Evolutionary conservation across 331 rosid species (phyloP).

Genomic region (Pyracantha coccinea): DNA sequence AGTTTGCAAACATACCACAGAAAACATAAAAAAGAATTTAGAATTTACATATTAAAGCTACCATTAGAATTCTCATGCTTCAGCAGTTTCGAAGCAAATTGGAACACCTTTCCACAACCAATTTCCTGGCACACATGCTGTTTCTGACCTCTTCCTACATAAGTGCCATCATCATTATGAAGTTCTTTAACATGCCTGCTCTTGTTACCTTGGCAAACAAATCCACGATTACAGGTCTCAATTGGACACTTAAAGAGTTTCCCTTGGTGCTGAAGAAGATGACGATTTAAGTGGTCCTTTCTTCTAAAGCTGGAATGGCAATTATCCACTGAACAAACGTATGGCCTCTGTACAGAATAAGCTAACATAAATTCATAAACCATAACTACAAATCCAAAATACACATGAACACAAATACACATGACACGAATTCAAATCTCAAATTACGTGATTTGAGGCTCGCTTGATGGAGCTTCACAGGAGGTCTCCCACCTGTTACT

Average conservation of each 20-base stretch:
- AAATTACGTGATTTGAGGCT: slow-evolving; percentile 71
- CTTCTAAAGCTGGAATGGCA: slow-evolving; percentile 71
- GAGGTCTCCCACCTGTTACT: slow-evolving; percentile 99
- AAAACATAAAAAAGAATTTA: background rate
- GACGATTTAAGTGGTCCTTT: slow-evolving; percentile 88
- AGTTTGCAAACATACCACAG: background rate
- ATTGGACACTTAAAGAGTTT: slow-evolving; percentile 53
- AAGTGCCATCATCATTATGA: slow-evolving; percentile 32
- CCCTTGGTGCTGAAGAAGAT: slow-evolving; percentile 62
- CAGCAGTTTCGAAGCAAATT: slow-evolving; percentile 42
- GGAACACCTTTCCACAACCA: slow-evolving; percentile 77
- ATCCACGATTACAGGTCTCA: slow-evolving; percentile 45
- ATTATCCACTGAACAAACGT: slow-evolving; percentile 44
- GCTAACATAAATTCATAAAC: background rate
- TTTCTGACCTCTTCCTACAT: slow-evolving; percentile 21
- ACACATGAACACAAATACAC: slow-evolving; percentile 1
- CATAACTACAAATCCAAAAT: background rate
- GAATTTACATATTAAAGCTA: background rate
- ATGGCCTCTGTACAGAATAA: slow-evolving; percentile 54
- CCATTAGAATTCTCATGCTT: slow-evolving; percentile 79
- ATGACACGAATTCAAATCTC: slow-evolving; percentile 46
- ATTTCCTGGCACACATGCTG: slow-evolving; percentile 51
- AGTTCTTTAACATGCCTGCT: slow-evolving; percentile 45
- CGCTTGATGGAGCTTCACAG: slow-evolving; percentile 93
- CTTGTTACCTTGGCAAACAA: slow-evolving; percentile 40